Evolutionary conservation across 2,329 filamentous ascomycete species (phyloP).

Genomic region (Calonectria ilicicola): DNA sequence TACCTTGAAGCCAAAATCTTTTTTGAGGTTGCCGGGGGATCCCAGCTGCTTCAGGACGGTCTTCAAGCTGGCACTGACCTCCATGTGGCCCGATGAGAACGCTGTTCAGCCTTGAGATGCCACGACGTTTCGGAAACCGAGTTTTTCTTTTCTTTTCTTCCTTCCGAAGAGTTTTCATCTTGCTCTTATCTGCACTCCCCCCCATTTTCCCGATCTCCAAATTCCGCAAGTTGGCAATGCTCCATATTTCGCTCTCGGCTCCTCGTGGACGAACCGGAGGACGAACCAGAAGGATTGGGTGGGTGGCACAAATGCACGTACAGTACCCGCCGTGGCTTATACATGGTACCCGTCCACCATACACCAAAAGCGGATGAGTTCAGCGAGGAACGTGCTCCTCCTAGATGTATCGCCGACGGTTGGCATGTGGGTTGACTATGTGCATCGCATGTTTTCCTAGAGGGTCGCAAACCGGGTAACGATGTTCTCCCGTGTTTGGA

Average conservation of each 20-base stretch:
- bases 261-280: neutral
- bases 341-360: neutral
- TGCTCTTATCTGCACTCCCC: conserved; percentile 2
- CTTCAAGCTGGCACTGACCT: conserved; percentile 28
- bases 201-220: conserved; percentile 9
- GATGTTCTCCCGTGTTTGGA: conserved; percentile 8
- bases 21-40: conserved; percentile 17
- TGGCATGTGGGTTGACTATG: conserved; percentile 39
- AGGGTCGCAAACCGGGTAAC: conserved; percentile 17
- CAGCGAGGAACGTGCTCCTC: conserved; percentile 36
- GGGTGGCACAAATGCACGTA: neutral
- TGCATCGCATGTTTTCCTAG: conserved; percentile 27
- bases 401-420: conserved; percentile 32
- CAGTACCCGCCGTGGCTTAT: conserved; percentile 1
- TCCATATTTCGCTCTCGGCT: conserved; percentile 1
- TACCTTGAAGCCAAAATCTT: conserved; percentile 15
- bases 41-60: conserved; percentile 25
- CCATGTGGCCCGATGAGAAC: conserved; percentile 21
- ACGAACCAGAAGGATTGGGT: neutral
- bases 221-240: conserved; percentile 5
- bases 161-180: conserved; percentile 23
- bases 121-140: conserved; percentile 23
- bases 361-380: conserved; percentile 14
- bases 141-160: neutral
- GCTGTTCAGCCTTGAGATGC: conserved; percentile 22